phyloP scores from a whole-genome alignment of 495 filamentous ascomycete species.

The Xylaria longipes region DNA sequence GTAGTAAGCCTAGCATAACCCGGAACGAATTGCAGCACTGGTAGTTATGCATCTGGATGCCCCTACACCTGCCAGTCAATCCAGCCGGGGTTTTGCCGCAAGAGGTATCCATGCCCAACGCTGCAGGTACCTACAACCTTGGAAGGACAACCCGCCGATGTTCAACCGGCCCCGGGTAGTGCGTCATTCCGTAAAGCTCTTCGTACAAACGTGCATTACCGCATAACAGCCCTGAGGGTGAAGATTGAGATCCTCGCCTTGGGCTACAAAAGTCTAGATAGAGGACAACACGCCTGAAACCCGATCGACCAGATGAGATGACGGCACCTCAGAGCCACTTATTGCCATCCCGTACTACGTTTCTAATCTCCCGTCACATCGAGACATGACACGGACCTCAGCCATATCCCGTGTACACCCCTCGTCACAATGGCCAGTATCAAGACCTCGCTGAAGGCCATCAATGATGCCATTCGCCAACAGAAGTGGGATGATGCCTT shows the following conservation, averaged over 20 bases:
- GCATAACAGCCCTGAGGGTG: background rate
- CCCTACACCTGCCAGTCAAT: background rate
- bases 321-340: conserved; percentile 7
- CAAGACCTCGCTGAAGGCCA: conserved; percentile 85
- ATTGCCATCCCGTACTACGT: background rate
- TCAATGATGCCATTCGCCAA: conserved; percentile 77
- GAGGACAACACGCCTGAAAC: background rate
- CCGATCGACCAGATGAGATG: conserved; percentile 1
- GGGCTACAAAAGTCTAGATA: background rate
- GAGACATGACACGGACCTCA: conserved; percentile 23
- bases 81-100: conserved; percentile 7
- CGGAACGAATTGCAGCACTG: background rate
- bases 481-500: conserved; percentile 79
- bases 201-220: background rate
- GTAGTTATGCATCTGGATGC: background rate
- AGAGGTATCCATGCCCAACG: background rate
- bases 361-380: conserved; percentile 10
- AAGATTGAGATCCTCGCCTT: background rate
- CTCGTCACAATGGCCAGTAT: conserved; percentile 54
- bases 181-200: conserved; percentile 16
- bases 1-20: conserved; percentile 1
- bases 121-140: background rate
- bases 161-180: conserved; percentile 4
- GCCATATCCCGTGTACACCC: conserved; percentile 7
- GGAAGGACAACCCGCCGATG: background rate